Conservation (phyloP, 768 basidiomycete species). For the Tulasnella calospora region DNA sequence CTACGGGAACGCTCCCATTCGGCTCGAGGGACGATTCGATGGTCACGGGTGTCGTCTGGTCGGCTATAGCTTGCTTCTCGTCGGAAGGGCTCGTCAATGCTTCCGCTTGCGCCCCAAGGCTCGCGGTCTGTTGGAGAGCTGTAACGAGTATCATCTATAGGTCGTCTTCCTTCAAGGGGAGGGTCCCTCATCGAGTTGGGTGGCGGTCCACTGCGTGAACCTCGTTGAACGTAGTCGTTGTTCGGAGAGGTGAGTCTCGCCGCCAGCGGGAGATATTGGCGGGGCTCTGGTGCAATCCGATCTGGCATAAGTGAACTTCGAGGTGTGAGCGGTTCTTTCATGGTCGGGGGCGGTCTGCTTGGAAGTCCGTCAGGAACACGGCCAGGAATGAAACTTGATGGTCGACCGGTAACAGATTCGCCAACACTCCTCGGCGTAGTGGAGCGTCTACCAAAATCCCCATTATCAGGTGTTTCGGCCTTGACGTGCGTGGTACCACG, state of each 20-base stretch:
- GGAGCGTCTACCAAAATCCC: neutral
- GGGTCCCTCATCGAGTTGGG: neutral
- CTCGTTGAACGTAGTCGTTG: neutral
- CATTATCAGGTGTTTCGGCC: neutral
- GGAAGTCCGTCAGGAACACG: neutral
- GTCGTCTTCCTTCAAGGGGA: neutral
- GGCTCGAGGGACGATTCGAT: conserved; percentile 2
- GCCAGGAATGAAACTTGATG: neutral
- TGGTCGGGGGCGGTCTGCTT: neutral
- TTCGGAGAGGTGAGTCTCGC: neutral
- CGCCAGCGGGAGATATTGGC: neutral
- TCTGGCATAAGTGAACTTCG: neutral
- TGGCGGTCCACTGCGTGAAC: neutral
- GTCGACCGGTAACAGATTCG: neutral
- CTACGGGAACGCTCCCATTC: conserved; percentile 13
- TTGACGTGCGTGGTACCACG: neutral
- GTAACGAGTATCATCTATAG: neutral
- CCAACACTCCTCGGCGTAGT: neutral
- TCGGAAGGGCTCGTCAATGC: neutral
- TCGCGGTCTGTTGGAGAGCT: neutral
- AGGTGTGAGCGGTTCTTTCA: neutral
- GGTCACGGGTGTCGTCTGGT: neutral
- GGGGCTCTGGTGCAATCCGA: neutral
- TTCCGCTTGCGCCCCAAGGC: neutral
- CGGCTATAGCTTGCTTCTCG: neutral